Percentiles rank a stretch among this genome's conserved stretches.
Evolutionary conservation across 345 rosid species (phyloP).

Genomic region (Anacardium occidentale): DNA sequence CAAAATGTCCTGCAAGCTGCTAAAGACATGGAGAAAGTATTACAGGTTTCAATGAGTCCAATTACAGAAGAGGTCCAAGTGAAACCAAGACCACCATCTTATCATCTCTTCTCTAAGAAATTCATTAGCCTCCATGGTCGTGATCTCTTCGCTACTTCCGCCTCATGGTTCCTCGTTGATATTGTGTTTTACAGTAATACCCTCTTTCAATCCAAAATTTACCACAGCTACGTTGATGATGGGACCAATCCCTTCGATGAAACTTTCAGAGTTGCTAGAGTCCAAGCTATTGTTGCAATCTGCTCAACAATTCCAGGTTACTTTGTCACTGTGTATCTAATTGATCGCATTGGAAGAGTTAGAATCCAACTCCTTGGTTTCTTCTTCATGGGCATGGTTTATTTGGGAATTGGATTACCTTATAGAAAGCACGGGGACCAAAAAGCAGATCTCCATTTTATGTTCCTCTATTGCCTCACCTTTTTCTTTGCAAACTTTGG

Average conservation of each 20-base stretch:
- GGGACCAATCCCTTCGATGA: slow-evolving; percentile 33
- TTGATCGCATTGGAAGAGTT: slow-evolving; percentile 63
- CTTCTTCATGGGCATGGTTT: slow-evolving; percentile 54
- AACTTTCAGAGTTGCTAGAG: slow-evolving; percentile 40
- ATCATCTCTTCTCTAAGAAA: slow-evolving; percentile 50
- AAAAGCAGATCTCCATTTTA: slow-evolving; percentile 28
- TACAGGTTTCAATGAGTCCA: slow-evolving; percentile 46
- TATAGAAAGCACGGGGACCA: slow-evolving; percentile 36
- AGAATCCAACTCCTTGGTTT: slow-evolving; percentile 67
- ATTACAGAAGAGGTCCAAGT: slow-evolving; percentile 42
- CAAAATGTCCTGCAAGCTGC: slow-evolving; percentile 63
- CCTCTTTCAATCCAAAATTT: slow-evolving; percentile 62
- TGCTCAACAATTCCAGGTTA: slow-evolving; percentile 74
- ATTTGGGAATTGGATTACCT: slow-evolving; percentile 45
- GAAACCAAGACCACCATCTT: slow-evolving; percentile 27
- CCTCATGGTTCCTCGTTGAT: slow-evolving; percentile 67
- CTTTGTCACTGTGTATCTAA: slow-evolving; percentile 57
- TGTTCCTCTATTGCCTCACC: slow-evolving; percentile 47
- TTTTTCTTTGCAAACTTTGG: slow-evolving; percentile 86
- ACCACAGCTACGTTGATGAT: slow-evolving; percentile 13
- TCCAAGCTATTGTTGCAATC: slow-evolving; percentile 47
- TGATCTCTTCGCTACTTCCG: slow-evolving; percentile 59
- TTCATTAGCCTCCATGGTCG: slow-evolving; percentile 64
- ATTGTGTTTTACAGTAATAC: slow-evolving; percentile 62
- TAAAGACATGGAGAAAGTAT: slow-evolving; percentile 61